Evolutionary conservation across 768 basidiomycete genomes (phyloP).

Genomic region (Pleurotus citrinopileatus): DNA sequence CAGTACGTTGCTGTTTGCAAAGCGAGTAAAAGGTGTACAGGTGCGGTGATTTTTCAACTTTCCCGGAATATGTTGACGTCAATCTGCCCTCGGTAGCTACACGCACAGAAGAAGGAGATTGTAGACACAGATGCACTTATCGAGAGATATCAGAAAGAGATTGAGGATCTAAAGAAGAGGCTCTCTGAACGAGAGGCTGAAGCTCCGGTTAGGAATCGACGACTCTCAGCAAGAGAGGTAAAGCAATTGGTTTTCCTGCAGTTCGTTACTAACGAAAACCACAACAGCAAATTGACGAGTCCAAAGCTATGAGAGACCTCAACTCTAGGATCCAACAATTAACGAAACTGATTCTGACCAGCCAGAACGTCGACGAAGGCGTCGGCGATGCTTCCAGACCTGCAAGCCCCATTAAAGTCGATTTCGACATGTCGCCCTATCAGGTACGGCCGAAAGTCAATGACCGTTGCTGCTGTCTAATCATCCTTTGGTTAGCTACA

Average conservation of each 20-base stretch:
- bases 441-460: constrained; percentile 48
- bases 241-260: not conserved
- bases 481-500: constrained; percentile 53
- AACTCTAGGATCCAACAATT: constrained; percentile 78
- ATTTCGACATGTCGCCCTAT: constrained; percentile 87
- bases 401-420: constrained; percentile 81
- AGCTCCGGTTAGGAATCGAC: constrained; percentile 44
- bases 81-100: no score
- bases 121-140: constrained; percentile 92
- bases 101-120: constrained; percentile 91
- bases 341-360: constrained; percentile 83
- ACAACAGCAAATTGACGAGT: constrained; percentile 76
- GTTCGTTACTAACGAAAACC: not conserved
- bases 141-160: constrained; percentile 91
- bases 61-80: no score
- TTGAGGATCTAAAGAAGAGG: constrained; percentile 80
- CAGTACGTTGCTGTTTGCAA: constrained; percentile 89
- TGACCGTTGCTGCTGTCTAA: not conserved
- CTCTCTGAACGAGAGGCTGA: constrained; percentile 70
- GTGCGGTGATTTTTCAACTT: no score
- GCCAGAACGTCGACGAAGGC: constrained; percentile 72
- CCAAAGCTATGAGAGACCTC: constrained; percentile 80
- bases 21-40: constrained; percentile 86
- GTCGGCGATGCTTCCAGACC: constrained; percentile 73
- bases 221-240: constrained; percentile 52